These are phyloP conservation scores for Venturiaceae sp. DNA, from an alignment of 2,329 filamentous ascomycete genomes.

Conservation along the genomic window DNA sequence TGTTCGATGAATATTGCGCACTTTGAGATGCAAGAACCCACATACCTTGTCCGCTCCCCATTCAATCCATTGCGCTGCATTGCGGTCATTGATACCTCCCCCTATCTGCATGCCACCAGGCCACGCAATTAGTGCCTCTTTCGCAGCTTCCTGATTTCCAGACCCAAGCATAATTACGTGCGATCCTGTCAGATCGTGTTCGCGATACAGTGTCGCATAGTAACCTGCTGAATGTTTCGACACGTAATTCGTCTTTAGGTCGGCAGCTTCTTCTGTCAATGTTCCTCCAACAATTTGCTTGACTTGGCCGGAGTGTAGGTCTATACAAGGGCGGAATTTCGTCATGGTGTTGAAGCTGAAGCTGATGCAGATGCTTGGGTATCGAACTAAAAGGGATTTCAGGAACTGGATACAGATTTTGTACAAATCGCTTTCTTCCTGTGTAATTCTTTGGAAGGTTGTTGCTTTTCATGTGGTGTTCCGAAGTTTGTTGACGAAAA, in stretches of 20 bases:
- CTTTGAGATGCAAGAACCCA: neutral
- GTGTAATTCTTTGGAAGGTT: no score
- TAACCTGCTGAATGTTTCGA: constrained; percentile 72
- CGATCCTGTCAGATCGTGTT: constrained; percentile 63
- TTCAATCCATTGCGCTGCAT: constrained; percentile 79
- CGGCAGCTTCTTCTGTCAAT: constrained; percentile 35
- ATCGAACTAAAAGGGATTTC: no score
- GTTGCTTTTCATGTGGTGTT: no score
- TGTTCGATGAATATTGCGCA: neutral
- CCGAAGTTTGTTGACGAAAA: no score
- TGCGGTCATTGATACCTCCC: constrained; percentile 81
- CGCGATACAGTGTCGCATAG: constrained; percentile 73
- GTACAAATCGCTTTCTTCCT: no score
- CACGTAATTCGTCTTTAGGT: constrained; percentile 83
- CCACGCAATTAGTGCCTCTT: constrained; percentile 70
- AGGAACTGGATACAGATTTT: no score
- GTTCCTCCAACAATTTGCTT: constrained; percentile 98
- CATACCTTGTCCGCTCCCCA: constrained; percentile 80
- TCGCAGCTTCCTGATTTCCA: constrained; percentile 72
- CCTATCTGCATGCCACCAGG: constrained; percentile 75
- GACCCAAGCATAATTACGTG: constrained; percentile 97
- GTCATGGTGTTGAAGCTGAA: constrained; percentile 56
- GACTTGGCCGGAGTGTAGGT: constrained; percentile 92
- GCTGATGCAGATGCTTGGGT: no score
- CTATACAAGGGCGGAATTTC: constrained; percentile 89